These are phyloP conservation scores for Luzula sylvatica DNA, from an alignment of 176 grass and related monocot genomes.

Conservation along the genomic window DNA sequence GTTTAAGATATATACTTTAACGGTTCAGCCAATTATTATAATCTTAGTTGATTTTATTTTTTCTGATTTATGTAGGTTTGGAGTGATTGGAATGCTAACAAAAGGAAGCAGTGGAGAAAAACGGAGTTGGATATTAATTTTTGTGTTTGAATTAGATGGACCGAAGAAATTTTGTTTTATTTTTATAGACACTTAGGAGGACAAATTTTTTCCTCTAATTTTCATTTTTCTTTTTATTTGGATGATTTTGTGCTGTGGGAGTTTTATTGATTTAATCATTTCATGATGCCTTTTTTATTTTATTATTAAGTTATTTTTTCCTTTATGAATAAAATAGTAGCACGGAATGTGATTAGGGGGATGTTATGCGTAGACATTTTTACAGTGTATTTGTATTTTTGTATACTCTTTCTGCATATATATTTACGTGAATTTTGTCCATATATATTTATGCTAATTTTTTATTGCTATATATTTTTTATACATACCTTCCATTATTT, in stretches of 20 bases:
- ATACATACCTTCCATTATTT: no score
- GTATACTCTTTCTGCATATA: no score
- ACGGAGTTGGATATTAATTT: slow-evolving; percentile 16
- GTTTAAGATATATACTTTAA: not conserved
- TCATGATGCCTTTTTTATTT: not conserved
- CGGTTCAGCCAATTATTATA: not conserved
- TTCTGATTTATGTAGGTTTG: slow-evolving; percentile 6
- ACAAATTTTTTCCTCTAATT: slow-evolving; percentile 27
- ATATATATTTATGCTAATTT: no score
- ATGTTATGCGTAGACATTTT: no score
- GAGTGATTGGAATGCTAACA: not conserved
- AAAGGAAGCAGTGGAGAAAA: slow-evolving; percentile 9
- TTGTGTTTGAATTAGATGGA: not conserved
- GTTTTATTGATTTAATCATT: slow-evolving; percentile 13
- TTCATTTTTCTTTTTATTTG: slow-evolving; percentile 1
- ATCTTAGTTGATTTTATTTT: not conserved
- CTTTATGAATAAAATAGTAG: no score
- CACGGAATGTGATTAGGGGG: no score
- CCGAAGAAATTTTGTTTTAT: slow-evolving; percentile 18
- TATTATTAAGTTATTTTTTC: no score
- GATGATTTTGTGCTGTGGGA: not conserved
- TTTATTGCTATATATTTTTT: no score
- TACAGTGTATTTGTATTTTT: no score
- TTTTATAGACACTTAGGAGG: slow-evolving; percentile 21
- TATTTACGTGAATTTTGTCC: no score